Base-by-base conservation (phyloP, 192 early-diverging fungal genomes). In the Coemansia sp. region DNA sequence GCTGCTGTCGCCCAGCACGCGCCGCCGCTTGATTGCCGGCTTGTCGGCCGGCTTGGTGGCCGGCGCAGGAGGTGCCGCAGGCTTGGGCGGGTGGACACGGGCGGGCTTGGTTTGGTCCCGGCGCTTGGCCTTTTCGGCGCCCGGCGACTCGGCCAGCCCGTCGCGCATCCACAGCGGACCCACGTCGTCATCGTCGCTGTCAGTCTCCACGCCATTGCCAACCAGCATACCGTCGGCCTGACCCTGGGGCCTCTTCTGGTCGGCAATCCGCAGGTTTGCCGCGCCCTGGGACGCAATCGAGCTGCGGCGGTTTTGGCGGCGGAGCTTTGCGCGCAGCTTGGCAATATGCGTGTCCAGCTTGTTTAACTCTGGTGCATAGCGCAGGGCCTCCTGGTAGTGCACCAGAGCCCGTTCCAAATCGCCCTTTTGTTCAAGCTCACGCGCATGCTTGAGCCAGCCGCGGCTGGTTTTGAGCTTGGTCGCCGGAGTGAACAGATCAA, bases 401-500 rank as follows among this genome's bases (percentile, higher is more conserved):
- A 50, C 58, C 46, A 82, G 57, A 0, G 81, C 81, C 35, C 60
- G 60, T 9, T 68, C 71, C 41, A 72, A 22, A 1, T 81, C 58
- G 30, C 74, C 74, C 17, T 70, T 52, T 17, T 75, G 66, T 44
- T 82, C 79, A 5, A 78, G 61, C 58, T 73, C 67, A n/a, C 74
- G 58, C 11, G 70, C 81, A 22, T 75, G 59, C 30, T 69, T 70
- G 14, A 81, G 70, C 63, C 73, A 75, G 0, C 79, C 81, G 9
- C 68, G 66, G 44, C 71, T 79, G 15, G 70, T 82, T 42, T 82
- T 82, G 15, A 75, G 76, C 45, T 82, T 82, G 0, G 81, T 82
- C 9, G 72, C 69, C 10, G 81, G 81, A 20, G 79, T 79, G 23
- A 82, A 71, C 40, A 82, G 31, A 14, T 79, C 73, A 6, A 76